Conservation (phyloP, 441 rosid species). For the Sinapis alba region DNA sequence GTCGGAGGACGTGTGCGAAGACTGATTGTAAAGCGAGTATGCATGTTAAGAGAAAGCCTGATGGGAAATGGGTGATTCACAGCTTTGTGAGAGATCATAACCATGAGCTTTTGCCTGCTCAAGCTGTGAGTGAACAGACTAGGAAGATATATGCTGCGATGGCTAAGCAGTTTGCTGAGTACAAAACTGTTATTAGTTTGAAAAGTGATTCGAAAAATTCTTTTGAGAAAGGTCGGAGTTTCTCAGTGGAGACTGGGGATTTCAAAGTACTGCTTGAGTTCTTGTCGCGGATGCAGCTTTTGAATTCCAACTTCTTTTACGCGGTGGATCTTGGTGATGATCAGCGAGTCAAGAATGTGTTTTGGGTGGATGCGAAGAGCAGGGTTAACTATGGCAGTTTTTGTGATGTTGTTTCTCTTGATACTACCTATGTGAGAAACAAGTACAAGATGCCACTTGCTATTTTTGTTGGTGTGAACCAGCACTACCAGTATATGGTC, state of each 20-base stretch:
- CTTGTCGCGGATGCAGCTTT: constrained; percentile 61
- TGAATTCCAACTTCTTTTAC: constrained; percentile 81
- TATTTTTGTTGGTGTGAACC: constrained; percentile 80
- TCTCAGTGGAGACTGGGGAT: constrained; percentile 66
- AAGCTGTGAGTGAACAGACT: constrained; percentile 90
- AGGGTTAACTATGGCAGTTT: constrained; percentile 73
- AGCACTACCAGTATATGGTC: constrained; percentile 78
- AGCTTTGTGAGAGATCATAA: constrained; percentile 87
- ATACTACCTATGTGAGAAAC: constrained; percentile 67
- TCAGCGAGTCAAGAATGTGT: constrained; percentile 68
- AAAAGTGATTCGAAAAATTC: constrained; percentile 61
- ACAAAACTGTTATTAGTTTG: constrained; percentile 72
- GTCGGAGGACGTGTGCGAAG: constrained; percentile 73
- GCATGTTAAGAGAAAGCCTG: constrained; percentile 89
- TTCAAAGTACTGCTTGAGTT: constrained; percentile 63
- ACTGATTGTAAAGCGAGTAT: constrained; percentile 94
- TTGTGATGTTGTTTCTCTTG: constrained; percentile 79
- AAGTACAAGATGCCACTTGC: constrained; percentile 87
- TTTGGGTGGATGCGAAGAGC: constrained; percentile 92
- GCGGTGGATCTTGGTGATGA: constrained; percentile 83
- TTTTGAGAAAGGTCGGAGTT: constrained; percentile 62
- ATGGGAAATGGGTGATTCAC: constrained; percentile 89
- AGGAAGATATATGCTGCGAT: constrained; percentile 87
- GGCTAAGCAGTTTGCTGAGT: constrained; percentile 94
- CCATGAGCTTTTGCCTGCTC: constrained; percentile 89